These are phyloP conservation scores for Fusarium nanum DNA, from an alignment of 2,329 filamentous ascomycete species.

Conservation along the genomic window DNA sequence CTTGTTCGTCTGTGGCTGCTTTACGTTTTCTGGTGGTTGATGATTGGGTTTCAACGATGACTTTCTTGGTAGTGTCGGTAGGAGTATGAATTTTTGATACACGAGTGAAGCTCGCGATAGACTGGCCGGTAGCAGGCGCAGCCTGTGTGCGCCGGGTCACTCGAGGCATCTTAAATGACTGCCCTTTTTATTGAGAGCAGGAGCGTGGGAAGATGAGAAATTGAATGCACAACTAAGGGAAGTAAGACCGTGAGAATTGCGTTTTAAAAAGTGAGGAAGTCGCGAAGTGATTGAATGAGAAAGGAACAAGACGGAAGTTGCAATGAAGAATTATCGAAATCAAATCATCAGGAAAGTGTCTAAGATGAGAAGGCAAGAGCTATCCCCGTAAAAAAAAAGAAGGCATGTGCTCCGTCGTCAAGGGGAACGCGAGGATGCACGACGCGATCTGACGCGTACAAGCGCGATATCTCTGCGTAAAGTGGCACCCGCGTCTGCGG, in stretches of 20 bases:
- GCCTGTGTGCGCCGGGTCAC: conserved; percentile 43
- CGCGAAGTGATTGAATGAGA: not conserved
- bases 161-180: conserved; percentile 42
- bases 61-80: conserved; percentile 52
- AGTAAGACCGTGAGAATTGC: not conserved
- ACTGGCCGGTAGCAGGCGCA: conserved; percentile 34
- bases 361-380: conserved; percentile 25
- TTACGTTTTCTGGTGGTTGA: conserved; percentile 54
- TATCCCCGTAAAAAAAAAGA: conserved; percentile 10
- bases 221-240: conserved; percentile 8
- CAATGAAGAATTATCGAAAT: conserved; percentile 1
- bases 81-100: conserved; percentile 57
- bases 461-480: conserved; percentile 20
- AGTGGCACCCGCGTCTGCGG: not conserved
- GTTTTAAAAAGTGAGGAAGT: conserved; percentile 16
- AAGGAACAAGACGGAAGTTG: conserved; percentile 12
- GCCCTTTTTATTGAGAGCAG: conserved; percentile 2
- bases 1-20: conserved; percentile 45
- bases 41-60: conserved; percentile 39
- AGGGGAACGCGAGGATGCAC: conserved; percentile 31
- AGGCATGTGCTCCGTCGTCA: conserved; percentile 35
- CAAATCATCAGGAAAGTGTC: conserved; percentile 13
- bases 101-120: conserved; percentile 60
- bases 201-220: not conserved
- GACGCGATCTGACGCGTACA: conserved; percentile 11